These are phyloP conservation scores for Alternaria arborescens DNA, from an alignment of 2,329 filamentous ascomycete genomes.

Conservation along the genomic window DNA sequence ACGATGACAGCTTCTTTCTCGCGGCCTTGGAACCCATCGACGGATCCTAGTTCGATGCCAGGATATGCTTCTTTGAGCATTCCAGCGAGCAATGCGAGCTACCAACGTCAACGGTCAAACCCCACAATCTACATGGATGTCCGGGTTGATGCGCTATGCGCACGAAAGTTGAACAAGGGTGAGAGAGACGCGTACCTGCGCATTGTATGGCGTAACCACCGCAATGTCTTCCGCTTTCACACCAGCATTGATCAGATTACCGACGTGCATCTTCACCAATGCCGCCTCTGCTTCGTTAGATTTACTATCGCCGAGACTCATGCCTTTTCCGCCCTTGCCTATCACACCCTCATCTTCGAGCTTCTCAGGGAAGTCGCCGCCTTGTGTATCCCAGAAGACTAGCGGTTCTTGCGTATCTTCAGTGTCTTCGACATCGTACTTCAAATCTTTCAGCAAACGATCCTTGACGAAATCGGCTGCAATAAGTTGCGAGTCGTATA, in stretches of 20 bases:
- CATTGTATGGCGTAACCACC: conserved; percentile 95
- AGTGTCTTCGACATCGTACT: conserved; percentile 78
- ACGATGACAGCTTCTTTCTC: conserved; percentile 97
- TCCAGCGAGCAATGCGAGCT: conserved; percentile 78
- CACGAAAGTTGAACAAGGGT: conserved; percentile 15
- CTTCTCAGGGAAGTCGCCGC: conserved; percentile 87
- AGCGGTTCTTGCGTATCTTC: conserved; percentile 90
- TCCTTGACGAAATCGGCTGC: conserved; percentile 81
- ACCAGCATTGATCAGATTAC: conserved; percentile 77
- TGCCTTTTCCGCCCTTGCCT: conserved; percentile 57
- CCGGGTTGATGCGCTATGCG: conserved; percentile 10
- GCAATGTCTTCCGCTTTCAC: conserved; percentile 86
- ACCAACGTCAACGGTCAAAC: conserved; percentile 21
- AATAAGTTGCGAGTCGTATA: conserved; percentile 83
- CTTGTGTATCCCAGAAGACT: conserved; percentile 96
- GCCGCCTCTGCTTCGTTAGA: conserved; percentile 91
- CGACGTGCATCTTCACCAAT: conserved; percentile 80
- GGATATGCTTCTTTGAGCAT: conserved; percentile 82
- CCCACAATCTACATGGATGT: conserved; percentile 1
- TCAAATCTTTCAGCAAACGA: conserved; percentile 78
- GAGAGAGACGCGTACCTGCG: conserved; percentile 66
- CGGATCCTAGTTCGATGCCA: conserved; percentile 91
- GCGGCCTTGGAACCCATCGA: conserved; percentile 95
- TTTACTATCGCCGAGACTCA: conserved; percentile 76
- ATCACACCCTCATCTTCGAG: conserved; percentile 74